These are phyloP conservation scores for Gentiana dahurica DNA, from an alignment of 257 asterid species.

Conservation along the genomic window DNA sequence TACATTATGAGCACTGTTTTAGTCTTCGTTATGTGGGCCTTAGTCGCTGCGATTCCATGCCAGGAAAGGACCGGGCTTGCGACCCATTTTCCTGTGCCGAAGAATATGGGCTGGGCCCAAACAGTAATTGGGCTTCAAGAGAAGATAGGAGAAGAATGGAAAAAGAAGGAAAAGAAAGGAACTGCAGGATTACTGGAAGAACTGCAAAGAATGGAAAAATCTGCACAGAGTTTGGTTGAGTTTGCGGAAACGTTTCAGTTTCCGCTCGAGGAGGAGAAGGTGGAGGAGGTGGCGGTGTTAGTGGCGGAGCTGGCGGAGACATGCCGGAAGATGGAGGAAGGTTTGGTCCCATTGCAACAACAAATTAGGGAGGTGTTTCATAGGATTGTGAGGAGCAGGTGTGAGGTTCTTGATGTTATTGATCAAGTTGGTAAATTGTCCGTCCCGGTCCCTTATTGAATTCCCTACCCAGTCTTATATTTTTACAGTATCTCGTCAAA, in stretches of 20 bases:
- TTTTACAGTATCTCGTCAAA: too few relatives aligned
- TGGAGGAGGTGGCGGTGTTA: slow-evolving; percentile 33
- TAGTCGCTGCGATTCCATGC: slow-evolving; percentile 85
- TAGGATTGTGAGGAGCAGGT: slow-evolving; percentile 86
- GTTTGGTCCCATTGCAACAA: slow-evolving; percentile 58
- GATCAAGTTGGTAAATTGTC: slow-evolving; percentile 61
- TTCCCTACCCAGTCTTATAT: not conserved
- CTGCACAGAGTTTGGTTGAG: slow-evolving; percentile 44
- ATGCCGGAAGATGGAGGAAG: slow-evolving; percentile 75
- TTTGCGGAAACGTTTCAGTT: slow-evolving; percentile 47
- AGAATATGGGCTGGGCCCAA: slow-evolving; percentile 59
- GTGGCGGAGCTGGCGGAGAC: slow-evolving; percentile 68
- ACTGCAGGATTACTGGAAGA: slow-evolving; percentile 65
- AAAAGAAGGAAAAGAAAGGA: slow-evolving; percentile 81
- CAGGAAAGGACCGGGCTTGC: slow-evolving; percentile 63
- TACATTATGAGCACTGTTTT: slow-evolving; percentile 46
- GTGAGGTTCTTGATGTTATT: slow-evolving; percentile 64
- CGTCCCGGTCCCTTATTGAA: slow-evolving; percentile 51
- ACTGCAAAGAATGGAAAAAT: slow-evolving; percentile 65
- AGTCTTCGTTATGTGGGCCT: slow-evolving; percentile 74
- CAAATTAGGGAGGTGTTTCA: slow-evolving; percentile 84
- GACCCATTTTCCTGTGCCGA: slow-evolving; percentile 42
- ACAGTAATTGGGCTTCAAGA: slow-evolving; percentile 55
- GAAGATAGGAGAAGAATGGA: slow-evolving; percentile 81
- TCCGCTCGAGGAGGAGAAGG: slow-evolving; percentile 73